Evolutionary conservation across 1,284 basidiomycete species (phyloP).

Genomic region (Fistulinella staudtii): DNA sequence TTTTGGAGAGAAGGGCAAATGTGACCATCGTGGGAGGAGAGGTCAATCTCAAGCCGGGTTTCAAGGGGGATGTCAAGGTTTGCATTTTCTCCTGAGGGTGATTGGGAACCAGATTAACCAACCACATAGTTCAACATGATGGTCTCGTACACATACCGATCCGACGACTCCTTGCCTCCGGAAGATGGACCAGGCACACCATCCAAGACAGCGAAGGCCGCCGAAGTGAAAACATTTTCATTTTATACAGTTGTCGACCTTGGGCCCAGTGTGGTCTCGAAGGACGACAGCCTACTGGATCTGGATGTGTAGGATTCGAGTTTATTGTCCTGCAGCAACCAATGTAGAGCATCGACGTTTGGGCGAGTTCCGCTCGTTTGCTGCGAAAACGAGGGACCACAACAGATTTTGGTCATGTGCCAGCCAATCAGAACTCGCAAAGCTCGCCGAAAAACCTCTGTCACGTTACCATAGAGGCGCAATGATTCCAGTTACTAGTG

Average conservation of each 20-base stretch:
- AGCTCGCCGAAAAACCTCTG: too few species aligned
- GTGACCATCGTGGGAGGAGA: conserved; percentile 83
- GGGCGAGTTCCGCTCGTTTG: too few species aligned
- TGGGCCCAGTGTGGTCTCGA: conserved; percentile 61
- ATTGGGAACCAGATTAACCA: conserved; percentile 2
- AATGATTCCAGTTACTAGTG: too few species aligned
- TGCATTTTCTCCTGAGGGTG: conserved; percentile 21
- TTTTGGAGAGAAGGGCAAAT: conserved; percentile 83
- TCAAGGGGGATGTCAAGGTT: conserved; percentile 71
- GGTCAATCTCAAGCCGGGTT: conserved; percentile 73
- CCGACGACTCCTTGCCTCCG: conserved; percentile 72
- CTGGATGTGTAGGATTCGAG: conserved; percentile 24
- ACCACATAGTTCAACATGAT: conserved; percentile 80
- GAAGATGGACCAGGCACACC: conserved; percentile 53
- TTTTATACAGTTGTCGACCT: conserved; percentile 82
- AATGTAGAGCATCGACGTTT: too few species aligned
- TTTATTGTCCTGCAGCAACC: too few species aligned
- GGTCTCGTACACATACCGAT: conserved; percentile 87
- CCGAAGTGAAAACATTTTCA: conserved; percentile 80
- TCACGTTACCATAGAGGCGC: too few species aligned
- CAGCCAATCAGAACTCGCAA: too few species aligned
- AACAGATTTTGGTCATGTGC: too few species aligned
- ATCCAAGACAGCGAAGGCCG: conserved; percentile 42
- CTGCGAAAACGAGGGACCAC: too few species aligned
- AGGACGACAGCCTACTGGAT: conserved; percentile 47